Conservation (phyloP, 805 yeast species). For the Saturnispora gosingensis region DNA sequence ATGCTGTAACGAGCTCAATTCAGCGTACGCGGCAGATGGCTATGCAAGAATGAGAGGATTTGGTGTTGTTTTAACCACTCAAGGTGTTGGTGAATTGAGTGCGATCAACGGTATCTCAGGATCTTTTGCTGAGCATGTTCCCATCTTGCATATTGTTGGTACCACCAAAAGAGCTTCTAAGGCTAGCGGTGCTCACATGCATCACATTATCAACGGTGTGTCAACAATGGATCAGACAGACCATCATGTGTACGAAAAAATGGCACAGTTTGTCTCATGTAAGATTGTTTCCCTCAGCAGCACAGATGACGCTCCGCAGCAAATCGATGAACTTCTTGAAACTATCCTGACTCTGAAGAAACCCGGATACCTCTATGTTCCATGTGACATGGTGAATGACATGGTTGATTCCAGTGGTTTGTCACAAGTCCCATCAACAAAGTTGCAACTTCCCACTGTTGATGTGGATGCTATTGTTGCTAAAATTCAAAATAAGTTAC, state of each 20-base stretch:
- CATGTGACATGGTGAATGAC: constrained; percentile 53
- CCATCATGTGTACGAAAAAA: constrained; percentile 54
- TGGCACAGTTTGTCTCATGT: constrained; percentile 50
- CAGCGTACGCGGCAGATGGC: constrained; percentile 89
- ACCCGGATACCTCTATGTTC: constrained; percentile 80
- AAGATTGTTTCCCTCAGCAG: constrained; percentile 41
- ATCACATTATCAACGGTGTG: constrained; percentile 51
- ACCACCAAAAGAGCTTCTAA: constrained; percentile 40
- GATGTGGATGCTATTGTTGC: constrained; percentile 18
- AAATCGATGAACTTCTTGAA: constrained; percentile 60
- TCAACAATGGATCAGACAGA: constrained; percentile 43
- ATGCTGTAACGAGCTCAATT: constrained; percentile 79
- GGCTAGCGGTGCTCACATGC: constrained; percentile 30
- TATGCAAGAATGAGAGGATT: constrained; percentile 58
- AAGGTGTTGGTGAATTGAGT: constrained; percentile 84
- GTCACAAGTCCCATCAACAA: constrained; percentile 12
- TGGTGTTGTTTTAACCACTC: constrained; percentile 63
- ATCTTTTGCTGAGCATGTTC: constrained; percentile 72
- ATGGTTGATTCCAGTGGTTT: constrained; percentile 29
- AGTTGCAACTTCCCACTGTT: constrained; percentile 21
- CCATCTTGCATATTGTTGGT: constrained; percentile 79
- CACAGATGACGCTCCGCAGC: constrained; percentile 39
- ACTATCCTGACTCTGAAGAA: constrained; percentile 47
- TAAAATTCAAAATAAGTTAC: constrained; percentile 40
- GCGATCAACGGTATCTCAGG: constrained; percentile 81